These are phyloP conservation scores for Eudorina sp. DNA, from an alignment of 139 green algal genomes.

Conservation along the genomic window DNA sequence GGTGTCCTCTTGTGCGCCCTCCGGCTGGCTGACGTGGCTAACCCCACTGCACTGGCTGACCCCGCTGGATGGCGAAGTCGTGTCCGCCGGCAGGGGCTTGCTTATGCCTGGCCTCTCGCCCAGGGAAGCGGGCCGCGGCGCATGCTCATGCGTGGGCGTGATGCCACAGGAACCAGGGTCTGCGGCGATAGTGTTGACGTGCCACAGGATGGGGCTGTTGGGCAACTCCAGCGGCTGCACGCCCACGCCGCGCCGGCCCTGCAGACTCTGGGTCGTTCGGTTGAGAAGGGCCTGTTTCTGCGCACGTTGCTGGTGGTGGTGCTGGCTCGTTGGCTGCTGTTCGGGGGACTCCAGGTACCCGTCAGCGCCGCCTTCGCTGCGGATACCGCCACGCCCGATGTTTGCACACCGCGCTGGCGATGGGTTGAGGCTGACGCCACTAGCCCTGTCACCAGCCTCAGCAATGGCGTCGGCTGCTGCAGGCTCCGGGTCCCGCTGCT, in stretches of 20 bases:
- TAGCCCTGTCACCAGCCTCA: too few species aligned
- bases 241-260: neutral
- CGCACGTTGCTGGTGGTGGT: too few species aligned
- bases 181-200: neutral
- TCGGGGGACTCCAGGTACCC: too few species aligned
- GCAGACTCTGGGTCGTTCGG: neutral
- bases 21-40: neutral
- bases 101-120: neutral
- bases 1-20: neutral
- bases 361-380: too few species aligned
- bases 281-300: too few species aligned
- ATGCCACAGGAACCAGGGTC: neutral
- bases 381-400: too few species aligned
- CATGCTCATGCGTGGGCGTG: neutral
- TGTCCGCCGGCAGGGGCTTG: neutral
- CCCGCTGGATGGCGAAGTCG: neutral
- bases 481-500: too few species aligned
- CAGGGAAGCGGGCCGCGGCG: neutral
- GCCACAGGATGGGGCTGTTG: slow-evolving; percentile 5
- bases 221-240: neutral
- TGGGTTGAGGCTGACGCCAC: too few species aligned
- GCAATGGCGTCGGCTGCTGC: too few species aligned
- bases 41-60: neutral
- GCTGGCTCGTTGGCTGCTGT: too few species aligned
- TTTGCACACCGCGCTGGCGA: too few species aligned